phyloP scores from a whole-genome alignment of 2,329 filamentous ascomycete genomes.

The Xylaria sp. region DNA sequence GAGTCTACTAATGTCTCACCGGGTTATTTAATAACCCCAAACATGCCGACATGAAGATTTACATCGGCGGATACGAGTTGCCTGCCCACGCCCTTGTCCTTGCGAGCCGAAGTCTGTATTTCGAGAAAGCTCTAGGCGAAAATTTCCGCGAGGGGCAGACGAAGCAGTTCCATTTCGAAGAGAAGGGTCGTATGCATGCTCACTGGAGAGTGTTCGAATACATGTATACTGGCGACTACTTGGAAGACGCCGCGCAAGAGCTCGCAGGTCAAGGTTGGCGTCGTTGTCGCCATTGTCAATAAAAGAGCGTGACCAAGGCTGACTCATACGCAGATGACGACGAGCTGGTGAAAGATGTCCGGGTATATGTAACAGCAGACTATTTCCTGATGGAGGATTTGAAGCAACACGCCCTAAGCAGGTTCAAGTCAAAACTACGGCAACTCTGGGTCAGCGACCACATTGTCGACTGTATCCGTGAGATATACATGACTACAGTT shows the following conservation, averaged over 20 bases:
- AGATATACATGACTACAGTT: conserved; percentile 28
- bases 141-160: conserved; percentile 31
- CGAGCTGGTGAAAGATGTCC: conserved; percentile 32
- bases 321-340: conserved; percentile 31
- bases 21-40: conserved; percentile 35
- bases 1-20: background rate
- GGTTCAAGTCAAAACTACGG: conserved; percentile 4
- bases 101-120: conserved; percentile 32
- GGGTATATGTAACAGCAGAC: conserved; percentile 31
- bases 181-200: conserved; percentile 31
- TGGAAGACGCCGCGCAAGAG: conserved; percentile 24
- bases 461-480: conserved; percentile 32
- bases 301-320: conserved; percentile 18
- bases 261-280: conserved; percentile 26
- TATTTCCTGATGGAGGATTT: conserved; percentile 35
- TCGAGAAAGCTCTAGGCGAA: conserved; percentile 28
- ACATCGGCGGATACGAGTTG: conserved; percentile 28
- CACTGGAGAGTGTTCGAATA: conserved; percentile 38
- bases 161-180: conserved; percentile 34
- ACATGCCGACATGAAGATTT: conserved; percentile 34
- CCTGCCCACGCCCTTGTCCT: conserved; percentile 37
- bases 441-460: background rate
- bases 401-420: conserved; percentile 26
- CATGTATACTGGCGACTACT: conserved; percentile 35
- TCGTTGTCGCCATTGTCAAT: background rate